Evolutionary conservation across 495 filamentous ascomycete species (phyloP).

Genomic region (Polyplosphaeria fusca): DNA sequence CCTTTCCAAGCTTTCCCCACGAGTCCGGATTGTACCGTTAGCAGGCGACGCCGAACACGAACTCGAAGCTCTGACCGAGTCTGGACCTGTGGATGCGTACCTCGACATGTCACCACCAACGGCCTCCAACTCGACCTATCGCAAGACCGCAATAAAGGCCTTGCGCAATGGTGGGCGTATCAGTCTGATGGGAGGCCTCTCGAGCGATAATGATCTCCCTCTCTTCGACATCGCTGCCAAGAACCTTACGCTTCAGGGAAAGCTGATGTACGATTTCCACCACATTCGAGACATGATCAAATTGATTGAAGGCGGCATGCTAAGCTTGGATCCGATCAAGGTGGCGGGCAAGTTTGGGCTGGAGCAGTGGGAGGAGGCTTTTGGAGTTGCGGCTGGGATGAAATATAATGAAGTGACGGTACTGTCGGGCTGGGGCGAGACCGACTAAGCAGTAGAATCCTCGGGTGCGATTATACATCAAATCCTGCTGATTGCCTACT

Average conservation of each 20-base stretch:
- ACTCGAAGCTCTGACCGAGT: neutral
- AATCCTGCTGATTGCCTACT: too few species aligned
- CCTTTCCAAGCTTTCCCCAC: conserved; percentile 10
- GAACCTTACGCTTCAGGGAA: neutral
- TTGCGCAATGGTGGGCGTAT: conserved; percentile 15
- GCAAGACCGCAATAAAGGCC: neutral
- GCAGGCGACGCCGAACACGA: neutral
- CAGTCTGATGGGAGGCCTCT: conserved; percentile 30
- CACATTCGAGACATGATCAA: too few species aligned
- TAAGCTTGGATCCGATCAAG: too few species aligned
- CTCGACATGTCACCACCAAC: conserved; percentile 5
- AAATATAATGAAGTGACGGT: too few species aligned
- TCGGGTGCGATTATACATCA: too few species aligned
- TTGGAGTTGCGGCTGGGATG: too few species aligned
- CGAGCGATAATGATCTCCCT: neutral
- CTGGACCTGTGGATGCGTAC: neutral
- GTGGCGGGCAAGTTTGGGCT: too few species aligned
- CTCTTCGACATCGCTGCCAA: neutral
- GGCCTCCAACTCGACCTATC: conserved; percentile 1
- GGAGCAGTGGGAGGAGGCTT: too few species aligned
- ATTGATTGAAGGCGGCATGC: too few species aligned
- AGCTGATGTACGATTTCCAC: neutral
- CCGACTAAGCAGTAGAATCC: too few species aligned
- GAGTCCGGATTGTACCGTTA: neutral
- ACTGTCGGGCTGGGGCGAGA: too few species aligned